Evolutionary conservation across 2,329 filamentous ascomycete species (phyloP).

Genomic region (Aureobasidium pullulans): DNA sequence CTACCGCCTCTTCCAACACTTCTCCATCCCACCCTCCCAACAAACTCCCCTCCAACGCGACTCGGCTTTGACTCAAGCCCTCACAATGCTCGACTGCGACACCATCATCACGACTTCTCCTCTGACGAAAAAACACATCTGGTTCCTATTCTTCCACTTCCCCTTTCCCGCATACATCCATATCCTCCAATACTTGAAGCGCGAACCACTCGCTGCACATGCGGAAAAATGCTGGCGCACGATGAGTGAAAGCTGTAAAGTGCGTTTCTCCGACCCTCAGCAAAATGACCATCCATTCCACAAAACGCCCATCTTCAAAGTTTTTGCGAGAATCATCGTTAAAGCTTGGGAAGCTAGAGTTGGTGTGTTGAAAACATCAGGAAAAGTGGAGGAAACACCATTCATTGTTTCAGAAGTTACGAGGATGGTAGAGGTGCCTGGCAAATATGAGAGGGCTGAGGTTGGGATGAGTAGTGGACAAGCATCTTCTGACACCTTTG

Average conservation of each 20-base stretch:
- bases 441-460: not conserved
- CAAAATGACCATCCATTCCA: constrained; percentile 21
- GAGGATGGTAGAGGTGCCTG: not conserved
- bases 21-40: constrained; percentile 14
- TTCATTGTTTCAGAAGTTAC: not conserved
- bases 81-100: constrained; percentile 40
- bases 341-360: constrained; percentile 53
- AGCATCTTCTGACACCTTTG: not conserved
- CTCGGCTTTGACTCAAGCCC: constrained; percentile 26
- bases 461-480: not conserved
- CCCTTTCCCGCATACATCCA: constrained; percentile 45
- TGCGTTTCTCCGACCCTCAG: constrained; percentile 23
- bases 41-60: constrained; percentile 22
- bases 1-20: constrained; percentile 42
- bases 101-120: constrained; percentile 38
- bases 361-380: not conserved
- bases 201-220: constrained; percentile 28
- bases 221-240: constrained; percentile 35
- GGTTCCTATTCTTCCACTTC: constrained; percentile 39
- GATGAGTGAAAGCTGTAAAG: constrained; percentile 41
- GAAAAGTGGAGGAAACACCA: not conserved
- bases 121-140: constrained; percentile 34
- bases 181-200: constrained; percentile 36
- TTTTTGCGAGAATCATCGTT: constrained; percentile 51
- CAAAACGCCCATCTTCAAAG: constrained; percentile 17